phyloP scores from a whole-genome alignment of 2,329 filamentous ascomycete species.

The Penicillium glabrum region DNA sequence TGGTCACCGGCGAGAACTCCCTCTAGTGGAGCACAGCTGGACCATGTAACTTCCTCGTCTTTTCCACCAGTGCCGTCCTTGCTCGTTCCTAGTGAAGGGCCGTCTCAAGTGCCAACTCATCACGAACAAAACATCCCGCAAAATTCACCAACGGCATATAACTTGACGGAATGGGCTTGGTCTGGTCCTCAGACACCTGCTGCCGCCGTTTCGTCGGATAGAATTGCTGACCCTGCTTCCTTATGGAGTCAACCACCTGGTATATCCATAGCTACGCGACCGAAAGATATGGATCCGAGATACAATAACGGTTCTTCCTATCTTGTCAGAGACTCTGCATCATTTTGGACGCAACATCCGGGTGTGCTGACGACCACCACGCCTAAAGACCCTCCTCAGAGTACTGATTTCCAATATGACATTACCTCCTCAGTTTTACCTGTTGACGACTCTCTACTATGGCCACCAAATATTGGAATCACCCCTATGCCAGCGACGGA shows the following conservation, averaged over 20 bases:
- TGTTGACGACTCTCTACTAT: not conserved
- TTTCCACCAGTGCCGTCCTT: not conserved
- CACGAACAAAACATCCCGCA: not conserved
- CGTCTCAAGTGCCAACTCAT: not conserved
- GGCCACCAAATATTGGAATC: not conserved
- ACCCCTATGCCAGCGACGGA: not conserved
- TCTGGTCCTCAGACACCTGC: not conserved
- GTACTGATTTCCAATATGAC: not conserved
- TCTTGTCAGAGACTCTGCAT: slow-evolving; percentile 7
- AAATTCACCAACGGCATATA: not conserved
- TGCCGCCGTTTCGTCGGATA: not conserved
- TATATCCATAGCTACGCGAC: not conserved
- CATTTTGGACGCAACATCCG: slow-evolving; percentile 11
- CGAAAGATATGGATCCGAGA: not conserved
- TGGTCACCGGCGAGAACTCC: not conserved
- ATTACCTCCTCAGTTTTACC: not conserved
- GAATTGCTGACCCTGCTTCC: not conserved
- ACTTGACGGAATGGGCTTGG: slow-evolving; percentile 2
- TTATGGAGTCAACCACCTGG: slow-evolving; percentile 3
- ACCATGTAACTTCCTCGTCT: not conserved
- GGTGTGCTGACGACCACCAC: not conserved
- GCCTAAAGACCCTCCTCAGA: not conserved
- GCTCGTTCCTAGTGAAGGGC: not conserved
- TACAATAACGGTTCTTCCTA: not conserved
- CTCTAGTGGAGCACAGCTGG: not conserved